phyloP scores from a whole-genome alignment of 2,329 filamentous ascomycete genomes.

The Emergomyces pasteurianus region DNA sequence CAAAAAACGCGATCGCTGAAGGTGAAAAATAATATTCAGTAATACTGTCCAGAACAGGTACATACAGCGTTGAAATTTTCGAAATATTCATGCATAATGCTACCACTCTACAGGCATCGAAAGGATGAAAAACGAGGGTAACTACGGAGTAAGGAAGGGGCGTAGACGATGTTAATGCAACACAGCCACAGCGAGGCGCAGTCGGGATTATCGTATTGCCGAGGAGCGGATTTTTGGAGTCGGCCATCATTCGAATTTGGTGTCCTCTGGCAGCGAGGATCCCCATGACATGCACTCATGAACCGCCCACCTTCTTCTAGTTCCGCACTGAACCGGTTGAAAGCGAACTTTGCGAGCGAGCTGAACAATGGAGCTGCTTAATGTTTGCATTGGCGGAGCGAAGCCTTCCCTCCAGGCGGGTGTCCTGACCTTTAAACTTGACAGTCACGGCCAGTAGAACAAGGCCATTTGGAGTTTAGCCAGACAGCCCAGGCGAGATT shows the following conservation, averaged over 20 bases:
- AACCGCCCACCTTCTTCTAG: background rate
- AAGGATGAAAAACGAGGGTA: no score
- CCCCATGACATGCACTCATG: background rate
- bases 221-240: background rate
- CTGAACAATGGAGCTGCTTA: background rate
- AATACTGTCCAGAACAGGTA: background rate
- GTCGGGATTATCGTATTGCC: background rate
- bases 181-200: constrained; percentile 2
- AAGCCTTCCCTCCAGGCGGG: background rate
- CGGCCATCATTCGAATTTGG: background rate
- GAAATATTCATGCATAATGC: constrained; percentile 1
- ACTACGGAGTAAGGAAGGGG: background rate
- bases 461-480: background rate
- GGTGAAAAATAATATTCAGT: background rate
- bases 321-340: background rate
- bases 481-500: background rate
- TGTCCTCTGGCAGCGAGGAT: background rate
- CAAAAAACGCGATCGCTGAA: background rate
- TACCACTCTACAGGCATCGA: no score
- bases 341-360: background rate
- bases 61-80: background rate
- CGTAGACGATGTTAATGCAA: background rate
- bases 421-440: no score
- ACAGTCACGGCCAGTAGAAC: background rate
- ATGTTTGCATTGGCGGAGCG: background rate